phyloP scores from a whole-genome alignment of 805 yeast genomes.

The Candida golubevii region DNA sequence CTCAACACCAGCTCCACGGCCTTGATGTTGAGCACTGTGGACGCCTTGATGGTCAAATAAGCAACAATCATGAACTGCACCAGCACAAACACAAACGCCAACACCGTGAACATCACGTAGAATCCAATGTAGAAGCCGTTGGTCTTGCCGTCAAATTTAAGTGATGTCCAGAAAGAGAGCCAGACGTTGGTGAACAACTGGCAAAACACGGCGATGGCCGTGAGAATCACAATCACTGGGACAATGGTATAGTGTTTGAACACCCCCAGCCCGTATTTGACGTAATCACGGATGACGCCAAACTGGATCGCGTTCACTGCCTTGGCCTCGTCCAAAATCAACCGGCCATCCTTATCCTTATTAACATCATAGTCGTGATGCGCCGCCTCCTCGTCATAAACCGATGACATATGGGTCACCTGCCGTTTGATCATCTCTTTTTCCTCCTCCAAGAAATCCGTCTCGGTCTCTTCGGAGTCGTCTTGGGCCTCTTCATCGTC shows the following conservation, averaged over 20 bases:
- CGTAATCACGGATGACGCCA: conserved; percentile 30
- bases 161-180: conserved; percentile 77
- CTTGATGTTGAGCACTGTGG: conserved; percentile 53
- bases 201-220: conserved; percentile 43
- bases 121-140: conserved; percentile 69
- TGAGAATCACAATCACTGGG: conserved; percentile 18
- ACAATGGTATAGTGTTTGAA: conserved; percentile 20
- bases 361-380: conserved; percentile 29
- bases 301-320: conserved; percentile 25
- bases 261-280: conserved; percentile 27
- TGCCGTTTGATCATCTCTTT: conserved; percentile 12
- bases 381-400: conserved; percentile 28
- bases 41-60: conserved; percentile 48
- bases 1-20: conserved; percentile 61
- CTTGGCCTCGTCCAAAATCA: conserved; percentile 12
- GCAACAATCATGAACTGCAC: conserved; percentile 45
- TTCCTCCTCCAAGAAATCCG: conserved; percentile 3
- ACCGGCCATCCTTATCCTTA: conserved; percentile 15
- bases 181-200: conserved; percentile 64
- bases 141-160: conserved; percentile 44
- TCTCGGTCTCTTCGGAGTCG: conserved; percentile 16
- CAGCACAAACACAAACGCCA: conserved; percentile 42
- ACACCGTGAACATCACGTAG: conserved; percentile 56
- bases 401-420: conserved; percentile 17
- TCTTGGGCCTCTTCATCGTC: conserved; percentile 19